Conservation (phyloP, 495 filamentous ascomycete genomes). For the Jackrogersella minutella region DNA sequence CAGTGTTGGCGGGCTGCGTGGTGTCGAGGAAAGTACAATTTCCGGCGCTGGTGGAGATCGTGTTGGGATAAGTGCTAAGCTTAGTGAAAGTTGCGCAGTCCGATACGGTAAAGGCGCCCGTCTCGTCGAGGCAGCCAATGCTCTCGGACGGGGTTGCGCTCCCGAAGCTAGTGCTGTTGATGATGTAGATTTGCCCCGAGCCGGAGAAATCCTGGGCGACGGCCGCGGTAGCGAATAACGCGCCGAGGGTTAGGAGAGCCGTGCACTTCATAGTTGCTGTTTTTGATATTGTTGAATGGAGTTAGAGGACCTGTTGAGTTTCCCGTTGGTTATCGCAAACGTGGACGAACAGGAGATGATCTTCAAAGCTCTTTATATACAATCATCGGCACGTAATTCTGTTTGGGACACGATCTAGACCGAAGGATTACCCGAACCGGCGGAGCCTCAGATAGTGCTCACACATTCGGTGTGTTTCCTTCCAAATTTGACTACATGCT, state of each 20-base stretch:
- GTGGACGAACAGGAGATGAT: background rate
- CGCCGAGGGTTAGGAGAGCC: conserved; percentile 10
- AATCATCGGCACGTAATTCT: background rate
- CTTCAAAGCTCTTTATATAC: conserved; percentile 1
- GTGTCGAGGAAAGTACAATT: conserved; percentile 47
- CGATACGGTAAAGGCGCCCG: conserved; percentile 30
- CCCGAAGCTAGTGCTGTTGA: conserved; percentile 37
- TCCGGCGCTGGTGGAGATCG: conserved; percentile 40
- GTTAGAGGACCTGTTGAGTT: background rate
- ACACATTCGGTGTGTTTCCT: background rate
- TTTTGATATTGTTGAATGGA: background rate
- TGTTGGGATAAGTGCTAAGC: conserved; percentile 33
- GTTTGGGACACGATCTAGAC: background rate
- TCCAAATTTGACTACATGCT: conserved; percentile 4
- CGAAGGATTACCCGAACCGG: conserved; percentile 5
- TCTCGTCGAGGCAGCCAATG: conserved; percentile 47
- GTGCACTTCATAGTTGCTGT: conserved; percentile 25
- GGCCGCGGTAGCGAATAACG: background rate
- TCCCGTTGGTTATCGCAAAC: background rate
- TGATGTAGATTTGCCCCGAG: conserved; percentile 41
- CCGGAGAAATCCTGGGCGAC: conserved; percentile 39
- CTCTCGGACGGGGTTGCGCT: conserved; percentile 23
- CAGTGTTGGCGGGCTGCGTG: conserved; percentile 44
- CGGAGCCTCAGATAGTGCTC: background rate
- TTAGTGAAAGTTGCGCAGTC: conserved; percentile 47